Evolutionary conservation across 352 stramenopile genomes (phyloP).

Genomic region (Pythium vanterpoolii): DNA sequence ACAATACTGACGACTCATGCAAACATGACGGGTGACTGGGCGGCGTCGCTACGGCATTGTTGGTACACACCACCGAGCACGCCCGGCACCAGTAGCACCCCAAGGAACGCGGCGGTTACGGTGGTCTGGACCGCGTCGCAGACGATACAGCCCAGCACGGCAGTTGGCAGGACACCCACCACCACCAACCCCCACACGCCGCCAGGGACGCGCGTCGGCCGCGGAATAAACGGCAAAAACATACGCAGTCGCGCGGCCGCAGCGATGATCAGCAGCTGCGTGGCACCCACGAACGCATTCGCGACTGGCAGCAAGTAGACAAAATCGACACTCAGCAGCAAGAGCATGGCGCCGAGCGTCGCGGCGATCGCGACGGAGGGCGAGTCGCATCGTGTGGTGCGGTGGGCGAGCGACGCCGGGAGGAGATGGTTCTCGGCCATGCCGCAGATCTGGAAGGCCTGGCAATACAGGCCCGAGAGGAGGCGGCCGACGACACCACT

Average conservation of each 20-base stretch:
- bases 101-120: constrained; percentile 33
- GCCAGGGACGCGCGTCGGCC: constrained; percentile 34
- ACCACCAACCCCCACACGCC: constrained; percentile 33
- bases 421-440: constrained; percentile 84
- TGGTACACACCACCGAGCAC: constrained; percentile 21
- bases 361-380: constrained; percentile 30
- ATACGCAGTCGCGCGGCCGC: constrained; percentile 65
- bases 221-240: constrained; percentile 49
- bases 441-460: constrained; percentile 84
- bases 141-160: constrained; percentile 52
- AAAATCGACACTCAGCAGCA: constrained; percentile 34
- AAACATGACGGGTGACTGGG: constrained; percentile 18
- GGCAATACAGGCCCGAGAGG: constrained; percentile 85
- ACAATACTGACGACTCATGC: not conserved
- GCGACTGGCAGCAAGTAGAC: constrained; percentile 56
- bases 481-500: constrained; percentile 86
- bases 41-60: constrained; percentile 14
- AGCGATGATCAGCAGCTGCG: constrained; percentile 80
- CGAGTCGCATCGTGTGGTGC: constrained; percentile 21
- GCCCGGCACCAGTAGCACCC: constrained; percentile 36
- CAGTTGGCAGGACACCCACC: constrained; percentile 33
- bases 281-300: constrained; percentile 77
- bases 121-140: constrained; percentile 34
- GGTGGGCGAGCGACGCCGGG: constrained; percentile 70
- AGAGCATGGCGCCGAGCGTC: constrained; percentile 27